phyloP scores from a whole-genome alignment of 2,329 filamentous ascomycete species.

The Stemphylium vesicarium region DNA sequence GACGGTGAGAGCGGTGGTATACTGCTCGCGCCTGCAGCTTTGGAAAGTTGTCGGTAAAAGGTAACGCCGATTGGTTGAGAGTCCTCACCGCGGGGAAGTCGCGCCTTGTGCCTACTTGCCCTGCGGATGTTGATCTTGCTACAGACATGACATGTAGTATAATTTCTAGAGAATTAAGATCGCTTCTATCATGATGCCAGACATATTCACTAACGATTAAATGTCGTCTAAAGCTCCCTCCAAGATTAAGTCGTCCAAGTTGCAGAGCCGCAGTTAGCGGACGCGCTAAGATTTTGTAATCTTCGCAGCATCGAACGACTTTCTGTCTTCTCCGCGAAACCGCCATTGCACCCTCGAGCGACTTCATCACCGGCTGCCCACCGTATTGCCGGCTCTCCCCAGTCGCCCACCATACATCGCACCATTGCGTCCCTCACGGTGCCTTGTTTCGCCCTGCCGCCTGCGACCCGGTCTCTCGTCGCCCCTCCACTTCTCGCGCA shows the following conservation, averaged over 20 bases:
- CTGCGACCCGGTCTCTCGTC: constrained; percentile 24
- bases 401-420: background rate
- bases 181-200: too few species aligned
- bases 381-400: background rate
- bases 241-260: too few species aligned
- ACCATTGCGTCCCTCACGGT: constrained; percentile 15
- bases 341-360: background rate
- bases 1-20: constrained; percentile 1
- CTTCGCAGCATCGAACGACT: background rate
- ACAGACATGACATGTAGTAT: too few species aligned
- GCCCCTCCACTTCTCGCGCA: constrained; percentile 28
- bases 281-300: constrained; percentile 12
- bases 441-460: constrained; percentile 21
- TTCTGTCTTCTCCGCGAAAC: background rate
- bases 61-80: constrained; percentile 14
- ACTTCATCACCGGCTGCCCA: background rate
- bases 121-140: too few species aligned
- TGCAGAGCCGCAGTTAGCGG: constrained; percentile 9
- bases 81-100: constrained; percentile 11
- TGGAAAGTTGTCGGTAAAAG: constrained; percentile 20
- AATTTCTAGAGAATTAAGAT: too few species aligned
- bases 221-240: too few species aligned
- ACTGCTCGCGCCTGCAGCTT: constrained; percentile 19
- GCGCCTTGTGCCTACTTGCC: background rate
- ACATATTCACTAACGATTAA: too few species aligned